phyloP scores from a whole-genome alignment of 495 filamentous ascomycete species.

The Cladorrhinum samala region DNA sequence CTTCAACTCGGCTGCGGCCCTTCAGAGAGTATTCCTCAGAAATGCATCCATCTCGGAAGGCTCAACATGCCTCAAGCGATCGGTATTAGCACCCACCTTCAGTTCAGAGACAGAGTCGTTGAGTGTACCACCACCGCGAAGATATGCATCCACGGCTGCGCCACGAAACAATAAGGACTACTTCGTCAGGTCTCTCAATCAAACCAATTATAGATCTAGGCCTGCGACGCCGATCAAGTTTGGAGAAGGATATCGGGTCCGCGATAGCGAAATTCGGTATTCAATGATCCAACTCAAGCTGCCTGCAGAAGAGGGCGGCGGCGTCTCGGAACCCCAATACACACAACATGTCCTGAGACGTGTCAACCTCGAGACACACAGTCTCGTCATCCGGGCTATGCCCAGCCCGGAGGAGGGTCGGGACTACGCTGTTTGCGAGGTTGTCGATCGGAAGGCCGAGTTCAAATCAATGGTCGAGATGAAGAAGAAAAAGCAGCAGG shows the following conservation, averaged over 20 bases:
- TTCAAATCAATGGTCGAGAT: slow-evolving; percentile 20
- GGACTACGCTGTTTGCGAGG: slow-evolving; percentile 56
- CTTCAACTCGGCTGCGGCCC: slow-evolving; percentile 35
- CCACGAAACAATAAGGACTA: background rate
- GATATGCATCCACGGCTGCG: background rate
- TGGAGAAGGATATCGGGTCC: background rate
- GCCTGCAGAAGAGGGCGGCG: slow-evolving; percentile 30
- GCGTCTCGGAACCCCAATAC: slow-evolving; percentile 40
- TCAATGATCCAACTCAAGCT: slow-evolving; percentile 48
- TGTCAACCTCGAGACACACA: slow-evolving; percentile 45
- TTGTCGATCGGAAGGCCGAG: slow-evolving; percentile 42
- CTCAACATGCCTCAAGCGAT: slow-evolving; percentile 8
- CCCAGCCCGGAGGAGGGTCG: slow-evolving; percentile 11
- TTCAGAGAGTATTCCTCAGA: slow-evolving; percentile 34
- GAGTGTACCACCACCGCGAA: background rate
- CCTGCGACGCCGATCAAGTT: background rate
- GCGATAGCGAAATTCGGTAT: slow-evolving; percentile 52
- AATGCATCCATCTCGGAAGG: slow-evolving; percentile 9
- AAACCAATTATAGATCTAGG: background rate
- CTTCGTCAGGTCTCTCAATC: background rate
- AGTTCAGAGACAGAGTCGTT: background rate
- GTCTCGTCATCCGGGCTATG: slow-evolving; percentile 53
- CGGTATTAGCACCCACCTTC: slow-evolving; percentile 12
- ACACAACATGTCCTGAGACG: slow-evolving; percentile 39
- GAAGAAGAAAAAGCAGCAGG: slow-evolving; percentile 22